Evolutionary conservation across 2,329 filamentous ascomycete species (phyloP).

Genomic region (Lasiodiplodia sp.): DNA sequence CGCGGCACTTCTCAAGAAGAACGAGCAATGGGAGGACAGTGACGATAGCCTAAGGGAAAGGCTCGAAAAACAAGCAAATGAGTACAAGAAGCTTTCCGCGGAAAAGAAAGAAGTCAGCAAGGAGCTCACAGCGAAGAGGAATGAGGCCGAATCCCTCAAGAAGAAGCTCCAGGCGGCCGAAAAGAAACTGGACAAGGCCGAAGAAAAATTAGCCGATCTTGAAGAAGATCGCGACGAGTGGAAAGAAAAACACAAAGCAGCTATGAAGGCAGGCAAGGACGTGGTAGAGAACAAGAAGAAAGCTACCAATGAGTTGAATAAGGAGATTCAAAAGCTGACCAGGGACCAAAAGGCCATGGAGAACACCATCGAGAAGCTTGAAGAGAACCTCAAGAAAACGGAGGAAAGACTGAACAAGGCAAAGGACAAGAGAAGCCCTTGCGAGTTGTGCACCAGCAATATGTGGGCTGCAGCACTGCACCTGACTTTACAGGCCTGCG

Average conservation of each 20-base stretch:
- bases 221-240: not conserved
- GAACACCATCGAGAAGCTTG: not conserved
- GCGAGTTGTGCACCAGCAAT: not conserved
- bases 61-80: not conserved
- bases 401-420: not conserved
- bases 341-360: not conserved
- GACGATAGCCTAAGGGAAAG: not conserved
- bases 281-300: not conserved
- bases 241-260: not conserved
- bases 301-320: not conserved
- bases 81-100: not conserved
- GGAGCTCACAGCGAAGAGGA: not conserved
- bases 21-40: no score
- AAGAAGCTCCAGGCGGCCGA: not conserved
- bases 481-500: not conserved
- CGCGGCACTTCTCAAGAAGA: not conserved
- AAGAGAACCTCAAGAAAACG: not conserved
- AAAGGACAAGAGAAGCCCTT: not conserved
- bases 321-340: not conserved
- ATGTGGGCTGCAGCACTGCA: not conserved
- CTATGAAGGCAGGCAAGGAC: not conserved
- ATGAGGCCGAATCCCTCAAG: not conserved
- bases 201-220: not conserved
- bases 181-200: not conserved
- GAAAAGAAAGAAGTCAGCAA: not conserved